Evolutionary conservation across 768 basidiomycete genomes (phyloP).

Genomic region (Cubamyces sp.): DNA sequence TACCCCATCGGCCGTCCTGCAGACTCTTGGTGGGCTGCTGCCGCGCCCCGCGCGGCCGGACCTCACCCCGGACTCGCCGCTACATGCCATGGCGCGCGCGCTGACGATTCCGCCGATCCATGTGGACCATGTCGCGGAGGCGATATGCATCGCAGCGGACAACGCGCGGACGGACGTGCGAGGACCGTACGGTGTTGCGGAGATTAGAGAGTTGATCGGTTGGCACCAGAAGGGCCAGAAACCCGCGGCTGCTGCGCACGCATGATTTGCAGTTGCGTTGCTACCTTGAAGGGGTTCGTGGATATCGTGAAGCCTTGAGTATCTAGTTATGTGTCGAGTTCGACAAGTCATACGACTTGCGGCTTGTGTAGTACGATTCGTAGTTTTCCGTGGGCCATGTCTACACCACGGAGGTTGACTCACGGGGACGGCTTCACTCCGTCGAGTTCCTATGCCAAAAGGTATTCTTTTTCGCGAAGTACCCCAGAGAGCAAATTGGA

Average conservation of each 20-base stretch:
- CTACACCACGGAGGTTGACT: no score
- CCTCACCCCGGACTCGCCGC: slow-evolving; percentile 45
- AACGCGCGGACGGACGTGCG: slow-evolving; percentile 46
- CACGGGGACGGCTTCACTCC: background rate
- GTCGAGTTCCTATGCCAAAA: no score
- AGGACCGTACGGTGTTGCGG: slow-evolving; percentile 69
- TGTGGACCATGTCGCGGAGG: slow-evolving; percentile 92
- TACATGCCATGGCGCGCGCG: slow-evolving; percentile 76
- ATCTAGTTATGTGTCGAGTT: no score
- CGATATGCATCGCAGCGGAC: slow-evolving; percentile 69
- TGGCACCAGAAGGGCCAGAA: slow-evolving; percentile 50
- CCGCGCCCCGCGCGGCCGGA: slow-evolving; percentile 34
- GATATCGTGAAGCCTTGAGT: no score
- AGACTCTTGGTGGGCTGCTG: slow-evolving; percentile 48
- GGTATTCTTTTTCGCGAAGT: no score
- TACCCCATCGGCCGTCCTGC: slow-evolving; percentile 67
- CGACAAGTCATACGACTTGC: no score
- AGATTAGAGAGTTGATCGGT: slow-evolving; percentile 78
- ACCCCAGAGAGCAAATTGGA: no score
- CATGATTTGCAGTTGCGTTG: background rate
- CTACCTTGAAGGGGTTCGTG: no score
- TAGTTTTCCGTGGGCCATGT: no score
- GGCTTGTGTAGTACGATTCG: no score
- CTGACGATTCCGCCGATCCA: slow-evolving; percentile 90
- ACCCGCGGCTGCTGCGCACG: slow-evolving; percentile 16